These are phyloP conservation scores for Magnaporthales sp. DNA, from an alignment of 2,329 filamentous ascomycete species.

Conservation along the genomic window DNA sequence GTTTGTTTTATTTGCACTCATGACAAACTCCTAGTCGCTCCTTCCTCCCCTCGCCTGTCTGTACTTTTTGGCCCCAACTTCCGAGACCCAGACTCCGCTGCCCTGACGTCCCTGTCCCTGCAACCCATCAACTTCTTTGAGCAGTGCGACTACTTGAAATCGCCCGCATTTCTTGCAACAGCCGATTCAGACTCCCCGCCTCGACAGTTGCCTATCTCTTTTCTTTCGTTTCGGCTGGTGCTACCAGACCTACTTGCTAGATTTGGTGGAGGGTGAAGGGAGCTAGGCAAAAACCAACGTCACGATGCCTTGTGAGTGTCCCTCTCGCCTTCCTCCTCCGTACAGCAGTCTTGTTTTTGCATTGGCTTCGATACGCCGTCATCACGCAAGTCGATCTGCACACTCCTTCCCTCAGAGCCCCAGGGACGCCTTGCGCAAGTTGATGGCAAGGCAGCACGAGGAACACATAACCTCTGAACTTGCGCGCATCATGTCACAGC, in stretches of 20 bases:
- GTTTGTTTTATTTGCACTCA: not conserved
- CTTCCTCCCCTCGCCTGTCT: constrained; percentile 2
- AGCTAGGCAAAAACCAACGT: not conserved
- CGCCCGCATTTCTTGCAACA: not conserved
- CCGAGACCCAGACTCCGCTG: not conserved
- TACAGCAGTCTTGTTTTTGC: not conserved
- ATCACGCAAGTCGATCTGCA: not conserved
- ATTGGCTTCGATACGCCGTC: not conserved
- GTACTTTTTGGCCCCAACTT: not conserved
- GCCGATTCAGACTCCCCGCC: not conserved
- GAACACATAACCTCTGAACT: not conserved
- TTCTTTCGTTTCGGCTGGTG: not conserved
- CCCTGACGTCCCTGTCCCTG: constrained; percentile 1
- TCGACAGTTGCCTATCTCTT: not conserved
- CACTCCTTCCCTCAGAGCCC: not conserved
- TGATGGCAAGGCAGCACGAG: not conserved
- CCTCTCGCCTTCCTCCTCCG: not conserved
- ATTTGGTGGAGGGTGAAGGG: not conserved
- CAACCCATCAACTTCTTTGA: not conserved
- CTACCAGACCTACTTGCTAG: not conserved
- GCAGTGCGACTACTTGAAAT: not conserved
- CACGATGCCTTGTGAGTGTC: constrained; percentile 5
- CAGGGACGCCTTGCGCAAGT: not conserved
- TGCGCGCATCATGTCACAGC: not conserved
- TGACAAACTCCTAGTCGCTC: constrained; percentile 8